Percentiles rank a stretch among this genome's conserved stretches.
These are phyloP conservation scores for Saccharomyces hybrid DNA, from an alignment of 1,139 yeast species.

Conservation along the genomic window DNA sequence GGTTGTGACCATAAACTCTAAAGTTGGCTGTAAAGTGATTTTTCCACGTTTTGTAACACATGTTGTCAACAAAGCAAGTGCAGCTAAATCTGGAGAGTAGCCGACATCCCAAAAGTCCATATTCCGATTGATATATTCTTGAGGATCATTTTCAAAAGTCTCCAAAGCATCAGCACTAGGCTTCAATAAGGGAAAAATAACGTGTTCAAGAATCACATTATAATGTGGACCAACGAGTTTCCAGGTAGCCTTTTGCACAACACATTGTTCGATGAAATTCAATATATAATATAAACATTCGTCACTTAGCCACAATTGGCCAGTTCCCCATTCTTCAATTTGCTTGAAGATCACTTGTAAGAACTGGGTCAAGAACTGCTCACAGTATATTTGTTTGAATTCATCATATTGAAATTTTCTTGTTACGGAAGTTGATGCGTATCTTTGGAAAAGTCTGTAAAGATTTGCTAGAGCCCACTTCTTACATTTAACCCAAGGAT, in stretches of 20 bases:
- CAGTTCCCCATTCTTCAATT: slow-evolving; percentile 65
- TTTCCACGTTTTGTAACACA: slow-evolving; percentile 60
- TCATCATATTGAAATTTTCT: slow-evolving; percentile 45
- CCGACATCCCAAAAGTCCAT: slow-evolving; percentile 59
- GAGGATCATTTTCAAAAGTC: slow-evolving; percentile 80
- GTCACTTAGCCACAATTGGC: slow-evolving; percentile 59
- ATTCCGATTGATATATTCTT: slow-evolving; percentile 76
- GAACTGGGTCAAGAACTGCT: slow-evolving; percentile 66
- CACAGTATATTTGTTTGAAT: slow-evolving; percentile 42
- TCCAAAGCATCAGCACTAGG: slow-evolving; percentile 67
- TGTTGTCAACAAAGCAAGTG: slow-evolving; percentile 53
- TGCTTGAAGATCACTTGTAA: slow-evolving; percentile 55
- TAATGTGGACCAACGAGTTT: slow-evolving; percentile 60
- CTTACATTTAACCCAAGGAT: slow-evolving; percentile 68
- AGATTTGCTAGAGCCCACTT: slow-evolving; percentile 88
- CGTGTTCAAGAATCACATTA: slow-evolving; percentile 56
- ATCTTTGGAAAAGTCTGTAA: slow-evolving; percentile 64
- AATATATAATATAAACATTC: slow-evolving; percentile 61
- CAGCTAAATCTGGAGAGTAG: slow-evolving; percentile 61
- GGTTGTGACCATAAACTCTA: slow-evolving; percentile 56
- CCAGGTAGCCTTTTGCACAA: slow-evolving; percentile 66
- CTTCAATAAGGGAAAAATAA: slow-evolving; percentile 70
- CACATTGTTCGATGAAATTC: slow-evolving; percentile 62
- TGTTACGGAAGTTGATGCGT: slow-evolving; percentile 48
- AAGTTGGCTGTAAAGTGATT: slow-evolving; percentile 52